phyloP scores from a whole-genome alignment of 208 protist genomes.

The Trypanosoma lewisi region DNA sequence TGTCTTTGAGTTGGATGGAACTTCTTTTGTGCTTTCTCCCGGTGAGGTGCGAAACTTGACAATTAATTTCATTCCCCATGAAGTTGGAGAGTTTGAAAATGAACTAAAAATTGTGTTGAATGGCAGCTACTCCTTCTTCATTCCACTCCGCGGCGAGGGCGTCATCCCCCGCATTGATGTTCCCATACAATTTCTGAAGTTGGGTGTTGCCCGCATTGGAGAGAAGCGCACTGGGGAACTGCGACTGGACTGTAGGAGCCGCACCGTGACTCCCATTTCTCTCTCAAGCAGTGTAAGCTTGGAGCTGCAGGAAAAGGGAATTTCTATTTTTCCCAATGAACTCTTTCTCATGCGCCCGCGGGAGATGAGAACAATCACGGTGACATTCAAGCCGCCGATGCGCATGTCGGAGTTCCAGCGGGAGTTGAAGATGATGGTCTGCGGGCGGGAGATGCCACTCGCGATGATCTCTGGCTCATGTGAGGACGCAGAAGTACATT shows the following conservation, averaged over 20 bases:
- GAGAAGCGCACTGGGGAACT: constrained; percentile 68
- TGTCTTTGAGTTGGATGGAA: constrained; percentile 83
- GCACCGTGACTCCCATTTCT: constrained; percentile 73
- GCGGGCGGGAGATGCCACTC: constrained; percentile 82
- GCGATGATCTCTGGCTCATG: constrained; percentile 86
- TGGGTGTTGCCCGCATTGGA: constrained; percentile 84
- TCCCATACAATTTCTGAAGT: constrained; percentile 65
- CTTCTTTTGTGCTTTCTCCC: constrained; percentile 83
- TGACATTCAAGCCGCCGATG: constrained; percentile 75
- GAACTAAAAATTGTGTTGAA: constrained; percentile 94
- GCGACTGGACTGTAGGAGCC: constrained; percentile 85
- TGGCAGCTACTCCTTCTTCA: constrained; percentile 74
- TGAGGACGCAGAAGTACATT: constrained; percentile 93
- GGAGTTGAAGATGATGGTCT: constrained; percentile 88
- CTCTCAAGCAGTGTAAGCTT: constrained; percentile 64
- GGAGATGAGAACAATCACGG: constrained; percentile 59
- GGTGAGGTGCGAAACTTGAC: constrained; percentile 64
- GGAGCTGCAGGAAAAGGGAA: constrained; percentile 61
- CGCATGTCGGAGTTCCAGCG: constrained; percentile 90
- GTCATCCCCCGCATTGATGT: constrained; percentile 88
- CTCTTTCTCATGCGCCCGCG: constrained; percentile 78
- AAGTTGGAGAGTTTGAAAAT: constrained; percentile 83
- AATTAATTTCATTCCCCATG: constrained; percentile 87
- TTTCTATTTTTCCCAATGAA: constrained; percentile 48
- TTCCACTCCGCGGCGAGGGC: constrained; percentile 91